Evolutionary conservation across 306 rosid genomes (phyloP).

Genomic region (Erythrophleum fordii): DNA sequence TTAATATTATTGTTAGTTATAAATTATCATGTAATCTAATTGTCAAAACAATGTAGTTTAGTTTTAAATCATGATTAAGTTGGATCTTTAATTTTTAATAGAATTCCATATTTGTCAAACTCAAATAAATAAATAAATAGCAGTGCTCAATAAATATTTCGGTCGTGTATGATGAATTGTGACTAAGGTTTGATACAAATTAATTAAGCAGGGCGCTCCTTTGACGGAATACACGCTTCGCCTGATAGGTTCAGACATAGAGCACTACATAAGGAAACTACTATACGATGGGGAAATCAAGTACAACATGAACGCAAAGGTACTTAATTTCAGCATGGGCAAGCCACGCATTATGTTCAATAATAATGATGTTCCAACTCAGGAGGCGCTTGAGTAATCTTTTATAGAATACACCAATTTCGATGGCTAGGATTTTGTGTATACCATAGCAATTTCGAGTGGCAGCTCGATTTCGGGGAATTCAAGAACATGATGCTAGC

Average conservation of each 20-base stretch:
- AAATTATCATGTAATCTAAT: no score
- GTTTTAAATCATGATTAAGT: not conserved
- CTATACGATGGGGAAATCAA: conserved; percentile 66
- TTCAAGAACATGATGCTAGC: conserved; percentile 65
- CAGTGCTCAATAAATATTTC: not conserved
- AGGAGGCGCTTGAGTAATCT: conserved; percentile 48
- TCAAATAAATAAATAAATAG: no score
- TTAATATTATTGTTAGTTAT: no score
- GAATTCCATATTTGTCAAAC: no score
- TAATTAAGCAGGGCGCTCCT: conserved; percentile 58
- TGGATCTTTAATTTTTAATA: no score
- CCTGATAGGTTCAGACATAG: conserved; percentile 91
- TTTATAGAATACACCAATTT: conserved; percentile 18
- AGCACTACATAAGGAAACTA: conserved; percentile 77
- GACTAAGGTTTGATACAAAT: not conserved
- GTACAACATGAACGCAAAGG: conserved; percentile 87
- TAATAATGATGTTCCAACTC: conserved; percentile 61
- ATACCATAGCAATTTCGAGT: conserved; percentile 55
- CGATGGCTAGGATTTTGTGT: conserved; percentile 41
- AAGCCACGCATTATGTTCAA: conserved; percentile 85
- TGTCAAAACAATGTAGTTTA: not conserved
- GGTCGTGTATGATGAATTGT: not conserved
- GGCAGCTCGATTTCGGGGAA: conserved; percentile 68
- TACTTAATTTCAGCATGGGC: conserved; percentile 98
- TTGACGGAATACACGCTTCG: conserved; percentile 81